A percentile compares a stretch with the other conserved stretches of the same genome.
phyloP scores from a whole-genome alignment of 2,329 filamentous ascomycete species.

The Trichophyton mentagrophytes region DNA sequence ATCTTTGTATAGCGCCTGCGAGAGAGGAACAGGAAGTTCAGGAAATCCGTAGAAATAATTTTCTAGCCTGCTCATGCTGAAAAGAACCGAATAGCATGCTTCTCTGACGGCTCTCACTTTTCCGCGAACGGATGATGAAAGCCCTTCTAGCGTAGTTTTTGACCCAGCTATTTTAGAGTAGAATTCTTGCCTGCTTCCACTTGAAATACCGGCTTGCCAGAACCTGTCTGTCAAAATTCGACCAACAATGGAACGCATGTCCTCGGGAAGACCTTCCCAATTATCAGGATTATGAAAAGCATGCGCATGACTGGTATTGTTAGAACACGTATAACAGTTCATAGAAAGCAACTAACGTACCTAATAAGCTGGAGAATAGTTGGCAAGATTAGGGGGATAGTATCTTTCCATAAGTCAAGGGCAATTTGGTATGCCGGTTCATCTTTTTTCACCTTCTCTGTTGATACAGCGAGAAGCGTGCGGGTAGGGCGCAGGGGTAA shows the following conservation, averaged over 20 bases:
- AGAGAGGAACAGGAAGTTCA: conserved; percentile 69
- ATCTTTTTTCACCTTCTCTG: conserved; percentile 69
- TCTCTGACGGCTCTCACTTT: conserved; percentile 82
- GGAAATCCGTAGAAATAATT: conserved; percentile 81
- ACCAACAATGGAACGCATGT: conserved; percentile 64
- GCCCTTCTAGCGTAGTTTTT: conserved; percentile 77
- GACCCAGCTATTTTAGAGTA: conserved; percentile 84
- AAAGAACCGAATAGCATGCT: conserved; percentile 86
- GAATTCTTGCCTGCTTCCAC: conserved; percentile 91
- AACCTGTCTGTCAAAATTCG: conserved; percentile 87
- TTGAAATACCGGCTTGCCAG: conserved; percentile 96
- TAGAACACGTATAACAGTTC: conserved; percentile 6
- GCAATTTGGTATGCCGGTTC: conserved; percentile 63
- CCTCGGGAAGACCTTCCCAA: conserved; percentile 63
- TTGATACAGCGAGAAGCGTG: conserved; percentile 80
- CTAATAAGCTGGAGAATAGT: conserved; percentile 72
- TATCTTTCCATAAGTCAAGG: conserved; percentile 69
- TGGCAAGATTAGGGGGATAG: conserved; percentile 70
- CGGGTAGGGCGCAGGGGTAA: conserved; percentile 80
- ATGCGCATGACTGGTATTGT: conserved; percentile 58
- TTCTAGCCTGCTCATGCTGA: conserved; percentile 79
- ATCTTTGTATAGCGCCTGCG: conserved; percentile 71
- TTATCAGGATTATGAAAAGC: conserved; percentile 77
- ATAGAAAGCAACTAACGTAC: conserved; percentile 25
- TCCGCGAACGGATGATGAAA: conserved; percentile 84